Conservation (phyloP, 2,329 filamentous ascomycete genomes). For the Arthrobotrys megalospora region DNA sequence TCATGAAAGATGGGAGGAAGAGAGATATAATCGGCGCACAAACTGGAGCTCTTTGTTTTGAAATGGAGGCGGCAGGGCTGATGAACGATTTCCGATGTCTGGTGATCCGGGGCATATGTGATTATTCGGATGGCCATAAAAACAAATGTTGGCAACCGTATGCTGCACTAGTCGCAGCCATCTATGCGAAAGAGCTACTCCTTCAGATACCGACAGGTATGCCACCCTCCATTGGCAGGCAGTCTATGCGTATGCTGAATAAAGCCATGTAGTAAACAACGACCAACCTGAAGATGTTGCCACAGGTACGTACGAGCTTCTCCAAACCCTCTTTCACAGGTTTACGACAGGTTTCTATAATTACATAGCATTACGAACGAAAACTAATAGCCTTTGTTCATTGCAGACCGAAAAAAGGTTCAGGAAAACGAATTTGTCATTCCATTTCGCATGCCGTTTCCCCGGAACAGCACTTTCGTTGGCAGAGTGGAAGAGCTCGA, state of each 20-base stretch:
- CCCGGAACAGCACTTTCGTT: conserved; percentile 19
- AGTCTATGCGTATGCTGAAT: neutral
- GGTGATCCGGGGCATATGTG: conserved; percentile 15
- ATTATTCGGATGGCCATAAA: conserved; percentile 26
- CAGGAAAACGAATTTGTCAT: conserved; percentile 1
- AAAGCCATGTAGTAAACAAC: no score
- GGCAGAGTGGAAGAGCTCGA: conserved; percentile 20
- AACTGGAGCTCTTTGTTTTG: conserved; percentile 8
- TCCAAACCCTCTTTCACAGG: no score
- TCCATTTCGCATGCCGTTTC: conserved; percentile 17
- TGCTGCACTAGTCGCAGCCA: conserved; percentile 8
- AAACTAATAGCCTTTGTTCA: no score
- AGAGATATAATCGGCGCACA: conserved; percentile 16
- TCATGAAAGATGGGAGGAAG: conserved; percentile 21
- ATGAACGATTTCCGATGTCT: conserved; percentile 27
- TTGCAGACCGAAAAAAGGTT: neutral
- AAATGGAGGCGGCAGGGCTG: conserved; percentile 21
- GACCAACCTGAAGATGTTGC: no score
- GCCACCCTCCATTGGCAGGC: neutral
- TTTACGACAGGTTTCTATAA: no score
- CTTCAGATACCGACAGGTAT: conserved; percentile 3
- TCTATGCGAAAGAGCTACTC: conserved; percentile 18
- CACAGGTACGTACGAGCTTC: no score
- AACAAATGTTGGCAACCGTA: conserved; percentile 11
- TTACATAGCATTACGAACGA: neutral